Conservation (phyloP, 208 protist genomes). For the Wallacemonas rigidus region DNA sequence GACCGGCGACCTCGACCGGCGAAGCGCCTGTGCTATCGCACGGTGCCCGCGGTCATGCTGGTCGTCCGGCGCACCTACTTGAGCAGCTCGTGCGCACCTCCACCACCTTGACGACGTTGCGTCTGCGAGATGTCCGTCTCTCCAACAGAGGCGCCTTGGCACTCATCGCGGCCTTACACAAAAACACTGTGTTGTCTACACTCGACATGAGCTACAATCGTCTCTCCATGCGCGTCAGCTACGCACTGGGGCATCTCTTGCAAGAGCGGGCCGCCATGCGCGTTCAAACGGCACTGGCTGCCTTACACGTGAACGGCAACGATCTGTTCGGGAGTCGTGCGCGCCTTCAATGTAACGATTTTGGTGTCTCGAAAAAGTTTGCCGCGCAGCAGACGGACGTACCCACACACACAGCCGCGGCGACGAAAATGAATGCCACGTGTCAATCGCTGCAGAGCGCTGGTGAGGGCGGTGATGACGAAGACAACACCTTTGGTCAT, state of each 20-base stretch:
- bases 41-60: conserved; percentile 10
- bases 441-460: neutral
- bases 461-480: neutral
- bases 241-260: conserved; percentile 61
- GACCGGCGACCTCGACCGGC: neutral
- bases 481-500: neutral
- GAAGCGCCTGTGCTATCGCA: neutral
- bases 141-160: conserved; percentile 44
- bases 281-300: conserved; percentile 44
- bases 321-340: conserved; percentile 44
- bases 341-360: conserved; percentile 3
- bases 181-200: conserved; percentile 47
- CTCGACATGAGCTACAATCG: conserved; percentile 79
- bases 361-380: conserved; percentile 15
- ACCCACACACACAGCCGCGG: neutral
- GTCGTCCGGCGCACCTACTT: conserved; percentile 65
- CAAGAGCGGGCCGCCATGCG: conserved; percentile 37
- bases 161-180: conserved; percentile 53
- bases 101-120: conserved; percentile 53
- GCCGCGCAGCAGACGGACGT: neutral
- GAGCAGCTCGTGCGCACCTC: conserved; percentile 60
- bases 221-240: conserved; percentile 54
- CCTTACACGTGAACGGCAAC: conserved; percentile 69
- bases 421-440: neutral
- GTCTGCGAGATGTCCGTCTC: conserved; percentile 60